Evolutionary conservation across 495 filamentous ascomycete species (phyloP).

Genomic region (Massariosphaeria phaeospora): DNA sequence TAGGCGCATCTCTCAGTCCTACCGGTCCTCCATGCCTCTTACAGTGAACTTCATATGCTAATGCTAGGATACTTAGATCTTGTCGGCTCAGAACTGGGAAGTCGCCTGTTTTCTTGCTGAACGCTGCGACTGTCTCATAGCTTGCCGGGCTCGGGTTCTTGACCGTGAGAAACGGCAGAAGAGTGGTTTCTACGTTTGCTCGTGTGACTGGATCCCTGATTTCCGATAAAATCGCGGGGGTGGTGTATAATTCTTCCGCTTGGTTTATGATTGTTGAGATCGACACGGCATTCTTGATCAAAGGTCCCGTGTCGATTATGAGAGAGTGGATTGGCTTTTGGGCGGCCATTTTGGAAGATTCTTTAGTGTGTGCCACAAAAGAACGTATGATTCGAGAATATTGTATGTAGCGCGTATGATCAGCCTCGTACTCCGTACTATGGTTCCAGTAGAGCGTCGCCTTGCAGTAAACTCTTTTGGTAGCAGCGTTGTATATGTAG

Average conservation of each 20-base stretch:
- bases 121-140: constrained; percentile 71
- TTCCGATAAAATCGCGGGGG: constrained; percentile 80
- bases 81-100: constrained; percentile 76
- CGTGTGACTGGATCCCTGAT: constrained; percentile 83
- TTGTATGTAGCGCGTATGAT: neutral
- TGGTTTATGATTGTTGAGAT: constrained; percentile 9
- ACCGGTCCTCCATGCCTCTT: constrained; percentile 80
- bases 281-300: constrained; percentile 81
- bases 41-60: constrained; percentile 87
- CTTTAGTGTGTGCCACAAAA: neutral
- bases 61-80: constrained; percentile 81
- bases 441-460: no score
- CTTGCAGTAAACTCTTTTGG: no score
- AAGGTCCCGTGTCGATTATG: constrained; percentile 83
- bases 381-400: neutral
- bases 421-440: no score
- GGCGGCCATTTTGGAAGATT: constrained; percentile 11
- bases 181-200: constrained; percentile 69
- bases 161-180: constrained; percentile 77
- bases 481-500: no score
- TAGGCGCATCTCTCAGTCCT: constrained; percentile 69
- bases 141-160: constrained; percentile 68
- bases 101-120: constrained; percentile 87
- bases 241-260: constrained; percentile 74
- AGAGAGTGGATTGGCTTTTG: constrained; percentile 73